Evolutionary conservation across 2,329 filamentous ascomycete genomes (phyloP).

Genomic region (Epichloe gansuensis): DNA sequence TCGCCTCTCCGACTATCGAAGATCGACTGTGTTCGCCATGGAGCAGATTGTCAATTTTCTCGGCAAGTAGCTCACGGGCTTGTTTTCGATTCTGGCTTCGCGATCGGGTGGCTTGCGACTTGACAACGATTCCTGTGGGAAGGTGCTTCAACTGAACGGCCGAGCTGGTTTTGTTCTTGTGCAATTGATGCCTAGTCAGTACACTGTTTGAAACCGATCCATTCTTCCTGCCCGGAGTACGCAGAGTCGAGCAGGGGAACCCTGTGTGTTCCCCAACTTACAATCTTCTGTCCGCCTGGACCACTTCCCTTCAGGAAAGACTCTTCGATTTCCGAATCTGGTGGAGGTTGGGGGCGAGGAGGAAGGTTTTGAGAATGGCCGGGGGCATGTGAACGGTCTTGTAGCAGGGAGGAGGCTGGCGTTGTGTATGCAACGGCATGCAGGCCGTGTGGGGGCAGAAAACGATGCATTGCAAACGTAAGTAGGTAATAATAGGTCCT

Average conservation of each 20-base stretch:
- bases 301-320: conserved; percentile 83
- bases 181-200: neutral
- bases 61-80: conserved; percentile 65
- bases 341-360: conserved; percentile 58
- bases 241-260: too few relatives aligned
- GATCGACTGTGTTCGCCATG: conserved; percentile 60
- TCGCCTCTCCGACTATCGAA: conserved; percentile 49
- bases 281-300: conserved; percentile 92
- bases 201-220: neutral
- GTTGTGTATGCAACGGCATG: neutral
- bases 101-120: conserved; percentile 84
- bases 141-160: conserved; percentile 87
- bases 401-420: neutral
- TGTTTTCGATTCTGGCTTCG: conserved; percentile 78
- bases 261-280: conserved; percentile 23
- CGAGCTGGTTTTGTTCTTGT: conserved; percentile 86
- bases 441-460: neutral
- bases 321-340: conserved; percentile 71
- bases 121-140: conserved; percentile 84
- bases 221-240: too few relatives aligned
- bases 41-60: conserved; percentile 58
- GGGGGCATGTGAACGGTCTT: conserved; percentile 20
- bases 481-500: neutral
- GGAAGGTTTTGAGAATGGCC: conserved; percentile 46
- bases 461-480: neutral